Evolutionary conservation across 495 filamentous ascomycete species (phyloP).

Genomic region (Podospora sp.): DNA sequence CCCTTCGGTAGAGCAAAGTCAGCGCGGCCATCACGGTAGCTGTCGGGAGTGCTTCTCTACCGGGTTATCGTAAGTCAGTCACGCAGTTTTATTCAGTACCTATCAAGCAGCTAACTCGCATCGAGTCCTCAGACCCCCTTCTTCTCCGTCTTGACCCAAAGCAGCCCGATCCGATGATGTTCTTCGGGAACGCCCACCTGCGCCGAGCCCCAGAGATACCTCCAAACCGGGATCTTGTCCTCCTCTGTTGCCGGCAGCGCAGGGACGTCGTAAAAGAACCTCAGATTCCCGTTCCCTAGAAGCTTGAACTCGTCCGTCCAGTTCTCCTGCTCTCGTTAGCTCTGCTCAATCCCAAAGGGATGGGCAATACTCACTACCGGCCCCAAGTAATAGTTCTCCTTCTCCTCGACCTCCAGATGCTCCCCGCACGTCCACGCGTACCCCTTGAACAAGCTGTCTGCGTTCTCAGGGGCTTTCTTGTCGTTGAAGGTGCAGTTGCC

Average conservation of each 20-base stretch:
- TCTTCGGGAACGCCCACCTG: conserved; percentile 21
- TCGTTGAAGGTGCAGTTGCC: conserved; percentile 42
- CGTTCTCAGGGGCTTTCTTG: background rate
- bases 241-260: conserved; percentile 11
- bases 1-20: background rate
- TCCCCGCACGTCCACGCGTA: background rate
- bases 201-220: conserved; percentile 36
- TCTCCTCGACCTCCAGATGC: background rate
- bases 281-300: conserved; percentile 38
- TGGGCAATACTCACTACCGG: background rate
- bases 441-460: background rate
- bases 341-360: background rate
- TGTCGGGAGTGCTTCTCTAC: too few relatives aligned
- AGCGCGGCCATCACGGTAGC: background rate
- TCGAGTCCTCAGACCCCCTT: background rate
- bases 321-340: conserved; percentile 21
- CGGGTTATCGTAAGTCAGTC: too few relatives aligned
- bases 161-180: conserved; percentile 32
- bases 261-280: conserved; percentile 41
- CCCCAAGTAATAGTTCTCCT: background rate
- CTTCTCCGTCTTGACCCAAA: conserved; percentile 26
- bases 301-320: conserved; percentile 29
- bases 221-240: conserved; percentile 31
- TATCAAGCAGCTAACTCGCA: background rate
- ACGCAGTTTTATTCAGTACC: background rate